Evolutionary conservation across 768 basidiomycete genomes (phyloP).

Genomic region (Floccularia luteovirens): DNA sequence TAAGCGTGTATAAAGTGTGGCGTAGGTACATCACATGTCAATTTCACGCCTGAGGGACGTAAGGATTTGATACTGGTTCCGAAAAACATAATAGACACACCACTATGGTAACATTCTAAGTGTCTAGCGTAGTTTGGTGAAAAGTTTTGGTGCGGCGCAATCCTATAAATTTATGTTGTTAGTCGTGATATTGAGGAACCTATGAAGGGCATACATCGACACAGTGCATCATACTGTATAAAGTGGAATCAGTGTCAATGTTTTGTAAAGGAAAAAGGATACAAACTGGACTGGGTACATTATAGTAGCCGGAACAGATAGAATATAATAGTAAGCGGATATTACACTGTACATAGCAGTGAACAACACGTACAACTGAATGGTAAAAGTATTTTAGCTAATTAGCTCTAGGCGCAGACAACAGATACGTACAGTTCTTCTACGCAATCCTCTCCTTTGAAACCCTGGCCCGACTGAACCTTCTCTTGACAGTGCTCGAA

Average conservation of each 20-base stretch:
- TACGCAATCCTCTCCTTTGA: slow-evolving; percentile 88
- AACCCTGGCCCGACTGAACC: slow-evolving; percentile 74
- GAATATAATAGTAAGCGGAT: too few species aligned
- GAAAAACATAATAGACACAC: neutral
- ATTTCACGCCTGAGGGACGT: too few species aligned
- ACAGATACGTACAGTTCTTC: slow-evolving; percentile 86
- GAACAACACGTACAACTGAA: slow-evolving; percentile 27
- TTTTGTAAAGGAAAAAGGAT: neutral
- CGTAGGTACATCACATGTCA: too few species aligned
- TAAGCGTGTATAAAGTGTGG: too few species aligned
- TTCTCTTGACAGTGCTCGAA: slow-evolving; percentile 91
- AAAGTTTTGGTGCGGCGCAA: slow-evolving; percentile 72
- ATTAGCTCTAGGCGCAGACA: too few species aligned
- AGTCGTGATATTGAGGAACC: slow-evolving; percentile 18
- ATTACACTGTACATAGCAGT: too few species aligned
- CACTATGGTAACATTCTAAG: neutral
- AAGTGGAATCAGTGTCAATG: slow-evolving; percentile 6
- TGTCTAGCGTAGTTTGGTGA: slow-evolving; percentile 59
- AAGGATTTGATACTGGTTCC: too few species aligned
- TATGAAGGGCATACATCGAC: slow-evolving; percentile 63
- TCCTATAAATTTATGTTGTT: slow-evolving; percentile 22
- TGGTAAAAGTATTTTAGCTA: slow-evolving; percentile 6
- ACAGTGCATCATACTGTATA: slow-evolving; percentile 82
- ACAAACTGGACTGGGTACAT: slow-evolving; percentile 46
- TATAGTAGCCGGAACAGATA: too few species aligned